A percentile compares a stretch with the other conserved stretches of the same genome.
These are phyloP conservation scores for Globisporangium lucens DNA, from an alignment of 352 stramenopile genomes.

Conservation along the genomic window DNA sequence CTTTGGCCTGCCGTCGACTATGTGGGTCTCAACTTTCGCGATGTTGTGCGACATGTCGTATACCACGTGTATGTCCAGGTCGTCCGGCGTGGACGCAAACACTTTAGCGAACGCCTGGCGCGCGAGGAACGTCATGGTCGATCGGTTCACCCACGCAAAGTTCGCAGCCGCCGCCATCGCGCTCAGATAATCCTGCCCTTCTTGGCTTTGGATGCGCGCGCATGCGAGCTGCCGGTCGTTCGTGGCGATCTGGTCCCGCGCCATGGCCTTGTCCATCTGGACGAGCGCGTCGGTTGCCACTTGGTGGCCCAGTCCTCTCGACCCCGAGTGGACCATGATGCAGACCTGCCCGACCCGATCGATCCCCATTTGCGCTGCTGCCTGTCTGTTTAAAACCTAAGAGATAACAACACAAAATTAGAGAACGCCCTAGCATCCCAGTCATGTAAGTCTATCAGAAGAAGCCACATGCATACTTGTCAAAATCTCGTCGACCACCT, in stretches of 20 bases:
- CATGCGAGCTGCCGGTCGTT: background rate
- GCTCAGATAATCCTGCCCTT: background rate
- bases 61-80: background rate
- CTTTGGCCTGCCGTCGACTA: background rate
- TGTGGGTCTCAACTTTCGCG: background rate
- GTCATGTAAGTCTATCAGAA: too few species aligned
- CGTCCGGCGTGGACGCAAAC: background rate
- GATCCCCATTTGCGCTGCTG: background rate
- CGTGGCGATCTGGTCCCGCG: background rate
- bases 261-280: slow-evolving; percentile 1
- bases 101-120: background rate
- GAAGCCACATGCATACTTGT: background rate
- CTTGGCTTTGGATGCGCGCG: background rate
- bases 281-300: background rate
- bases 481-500: background rate
- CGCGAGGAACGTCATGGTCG: background rate
- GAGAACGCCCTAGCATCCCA: too few species aligned
- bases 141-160: background rate
- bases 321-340: background rate
- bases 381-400: background rate
- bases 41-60: background rate
- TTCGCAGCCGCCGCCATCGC: background rate
- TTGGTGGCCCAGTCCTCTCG: background rate
- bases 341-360: background rate
- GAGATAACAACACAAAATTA: too few species aligned